Evolutionary conservation across 345 rosid species (phyloP).

Genomic region (Hibiscus trionum): DNA sequence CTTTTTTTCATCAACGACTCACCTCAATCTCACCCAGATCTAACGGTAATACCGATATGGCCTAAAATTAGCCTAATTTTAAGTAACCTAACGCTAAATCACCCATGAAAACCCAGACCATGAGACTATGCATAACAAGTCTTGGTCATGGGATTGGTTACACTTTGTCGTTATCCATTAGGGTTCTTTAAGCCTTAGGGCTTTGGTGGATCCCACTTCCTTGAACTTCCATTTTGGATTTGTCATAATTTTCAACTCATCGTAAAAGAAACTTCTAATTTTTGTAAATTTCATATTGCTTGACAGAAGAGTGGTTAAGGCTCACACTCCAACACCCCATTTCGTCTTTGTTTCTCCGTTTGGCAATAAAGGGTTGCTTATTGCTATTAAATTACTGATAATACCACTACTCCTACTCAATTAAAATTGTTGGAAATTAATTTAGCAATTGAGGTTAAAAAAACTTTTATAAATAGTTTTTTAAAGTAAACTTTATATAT

Average conservation of each 20-base stretch:
- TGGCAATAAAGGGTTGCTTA: neutral
- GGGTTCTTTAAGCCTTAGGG: neutral
- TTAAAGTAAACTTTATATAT: no score
- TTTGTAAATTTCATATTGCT: conserved; percentile 14
- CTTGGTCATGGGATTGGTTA: conserved; percentile 18
- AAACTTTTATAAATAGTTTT: no score
- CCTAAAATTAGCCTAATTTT: no score
- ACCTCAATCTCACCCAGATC: no score
- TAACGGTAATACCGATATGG: no score
- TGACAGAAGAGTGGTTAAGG: conserved; percentile 16
- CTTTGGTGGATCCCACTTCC: conserved; percentile 5
- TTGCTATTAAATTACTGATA: no score
- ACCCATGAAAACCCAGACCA: neutral
- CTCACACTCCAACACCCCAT: conserved; percentile 9
- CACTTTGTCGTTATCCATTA: conserved; percentile 25
- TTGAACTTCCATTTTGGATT: neutral
- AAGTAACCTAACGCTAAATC: no score
- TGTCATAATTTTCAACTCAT: conserved; percentile 9
- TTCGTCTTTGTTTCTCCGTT: conserved; percentile 3
- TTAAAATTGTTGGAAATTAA: no score
- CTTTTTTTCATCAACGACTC: no score
- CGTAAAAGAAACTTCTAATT: neutral
- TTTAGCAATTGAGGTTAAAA: no score
- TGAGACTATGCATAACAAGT: neutral
- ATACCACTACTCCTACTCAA: no score